These are phyloP conservation scores for Dendryphion nanum DNA, from an alignment of 2,329 filamentous ascomycete species.

Conservation along the genomic window DNA sequence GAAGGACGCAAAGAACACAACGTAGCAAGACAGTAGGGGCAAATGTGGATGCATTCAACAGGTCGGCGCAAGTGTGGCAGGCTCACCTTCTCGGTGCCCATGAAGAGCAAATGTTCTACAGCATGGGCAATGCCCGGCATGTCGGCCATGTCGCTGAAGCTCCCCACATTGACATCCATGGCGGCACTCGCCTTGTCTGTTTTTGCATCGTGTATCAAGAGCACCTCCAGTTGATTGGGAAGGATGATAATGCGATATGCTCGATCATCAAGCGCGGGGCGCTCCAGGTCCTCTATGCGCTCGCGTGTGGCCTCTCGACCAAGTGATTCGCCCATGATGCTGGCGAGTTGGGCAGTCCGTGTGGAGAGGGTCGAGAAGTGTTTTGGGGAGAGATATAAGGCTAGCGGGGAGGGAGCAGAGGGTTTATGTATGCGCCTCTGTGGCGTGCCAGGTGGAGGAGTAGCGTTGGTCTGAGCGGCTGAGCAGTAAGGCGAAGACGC, in stretches of 20 bases:
- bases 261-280: constrained; percentile 80
- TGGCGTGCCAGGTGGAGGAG: neutral
- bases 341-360: constrained; percentile 6
- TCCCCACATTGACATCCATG: constrained; percentile 93
- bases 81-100: constrained; percentile 89
- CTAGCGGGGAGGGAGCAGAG: constrained; percentile 7
- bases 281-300: constrained; percentile 68
- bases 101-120: constrained; percentile 94
- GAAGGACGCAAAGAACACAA: no score
- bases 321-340: constrained; percentile 31
- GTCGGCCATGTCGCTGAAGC: constrained; percentile 85
- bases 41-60: no score
- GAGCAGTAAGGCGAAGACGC: neutral
- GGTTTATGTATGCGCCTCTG: constrained; percentile 16
- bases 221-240: constrained; percentile 81
- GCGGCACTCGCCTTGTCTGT: constrained; percentile 97
- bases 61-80: neutral
- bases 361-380: no score
- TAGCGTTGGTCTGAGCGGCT: neutral
- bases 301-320: constrained; percentile 20
- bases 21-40: no score
- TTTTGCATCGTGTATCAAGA: constrained; percentile 89
- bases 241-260: constrained; percentile 84
- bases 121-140: constrained; percentile 96
- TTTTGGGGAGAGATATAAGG: no score